Evolutionary conservation across 2,329 filamentous ascomycete genomes (phyloP).

Genomic region (Calonectria ilicicola): DNA sequence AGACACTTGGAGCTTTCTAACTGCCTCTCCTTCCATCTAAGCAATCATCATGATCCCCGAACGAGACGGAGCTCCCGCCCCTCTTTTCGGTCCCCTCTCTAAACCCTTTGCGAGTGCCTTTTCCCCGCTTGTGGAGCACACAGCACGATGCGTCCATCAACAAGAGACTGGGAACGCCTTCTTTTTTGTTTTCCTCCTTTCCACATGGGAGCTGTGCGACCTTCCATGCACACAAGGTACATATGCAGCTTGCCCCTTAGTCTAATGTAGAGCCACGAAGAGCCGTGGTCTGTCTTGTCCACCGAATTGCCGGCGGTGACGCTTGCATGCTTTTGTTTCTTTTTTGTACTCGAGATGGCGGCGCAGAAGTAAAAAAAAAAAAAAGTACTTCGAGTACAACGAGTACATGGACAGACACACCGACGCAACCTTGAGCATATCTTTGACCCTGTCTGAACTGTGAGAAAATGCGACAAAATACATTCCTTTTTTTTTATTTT

Average conservation of each 20-base stretch:
- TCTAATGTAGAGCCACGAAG: neutral
- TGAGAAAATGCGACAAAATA: neutral
- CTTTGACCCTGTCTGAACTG: neutral
- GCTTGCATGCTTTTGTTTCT: neutral
- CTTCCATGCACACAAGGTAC: neutral
- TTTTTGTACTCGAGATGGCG: neutral
- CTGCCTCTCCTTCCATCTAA: neutral
- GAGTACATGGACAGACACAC: neutral
- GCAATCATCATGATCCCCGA: neutral
- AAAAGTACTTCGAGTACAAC: no score
- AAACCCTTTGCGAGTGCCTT: neutral
- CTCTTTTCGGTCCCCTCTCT: conserved; percentile 5
- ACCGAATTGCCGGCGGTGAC: conserved; percentile 23
- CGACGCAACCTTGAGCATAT: neutral
- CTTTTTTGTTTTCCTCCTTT: neutral
- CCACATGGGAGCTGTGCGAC: neutral
- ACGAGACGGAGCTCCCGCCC: conserved; percentile 12
- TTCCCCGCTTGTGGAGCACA: conserved; percentile 12
- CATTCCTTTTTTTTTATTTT: neutral
- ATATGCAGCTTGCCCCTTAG: neutral
- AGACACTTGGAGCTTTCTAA: neutral
- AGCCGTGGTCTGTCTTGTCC: neutral
- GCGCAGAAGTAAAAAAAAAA: neutral
- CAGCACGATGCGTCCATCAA: conserved; percentile 5
- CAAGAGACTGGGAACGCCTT: conserved; percentile 1